phyloP scores from a whole-genome alignment of 768 basidiomycete species.

The Agaricus bisporus region DNA sequence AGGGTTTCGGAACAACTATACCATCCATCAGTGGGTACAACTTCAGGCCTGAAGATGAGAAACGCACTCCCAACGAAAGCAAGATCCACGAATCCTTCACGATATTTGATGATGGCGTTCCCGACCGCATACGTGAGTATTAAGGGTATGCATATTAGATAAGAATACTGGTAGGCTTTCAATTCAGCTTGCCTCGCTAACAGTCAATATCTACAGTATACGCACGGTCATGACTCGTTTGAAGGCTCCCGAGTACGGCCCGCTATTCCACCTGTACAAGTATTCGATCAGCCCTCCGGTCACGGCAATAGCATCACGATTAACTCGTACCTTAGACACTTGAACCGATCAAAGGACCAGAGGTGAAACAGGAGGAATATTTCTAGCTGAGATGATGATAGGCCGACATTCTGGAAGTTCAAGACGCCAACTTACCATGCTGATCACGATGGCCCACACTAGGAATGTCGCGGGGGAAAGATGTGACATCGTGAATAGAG shows the following conservation, averaged over 20 bases:
- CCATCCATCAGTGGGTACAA: background rate
- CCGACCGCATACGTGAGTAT: slow-evolving; percentile 54
- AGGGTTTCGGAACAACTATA: slow-evolving; percentile 63
- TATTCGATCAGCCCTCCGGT: background rate
- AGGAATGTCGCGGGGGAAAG: slow-evolving; percentile 5
- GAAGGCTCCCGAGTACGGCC: slow-evolving; percentile 65
- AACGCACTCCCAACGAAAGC: slow-evolving; percentile 46
- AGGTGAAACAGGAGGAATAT: slow-evolving; percentile 65
- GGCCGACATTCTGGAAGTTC: background rate
- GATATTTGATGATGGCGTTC: slow-evolving; percentile 68
- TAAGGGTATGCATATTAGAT: slow-evolving; percentile 57
- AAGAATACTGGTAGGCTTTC: slow-evolving; percentile 53
- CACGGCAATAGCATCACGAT: background rate
- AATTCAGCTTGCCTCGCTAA: background rate
- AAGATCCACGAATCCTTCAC: slow-evolving; percentile 49
- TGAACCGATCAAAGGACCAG: slow-evolving; percentile 78
- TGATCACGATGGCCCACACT: slow-evolving; percentile 26
- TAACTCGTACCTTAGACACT: slow-evolving; percentile 52
- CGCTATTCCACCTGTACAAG: slow-evolving; percentile 59
- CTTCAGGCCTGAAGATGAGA: background rate
- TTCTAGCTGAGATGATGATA: slow-evolving; percentile 36
- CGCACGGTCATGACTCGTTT: slow-evolving; percentile 82
- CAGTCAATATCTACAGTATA: background rate
- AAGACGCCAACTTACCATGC: slow-evolving; percentile 33
- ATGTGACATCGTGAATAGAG: slow-evolving; percentile 1